Evolutionary conservation across 2,329 filamentous ascomycete species (phyloP), one percentile per base, ranked within the genome.

Genomic region (Diaporthe capsici): DNA sequence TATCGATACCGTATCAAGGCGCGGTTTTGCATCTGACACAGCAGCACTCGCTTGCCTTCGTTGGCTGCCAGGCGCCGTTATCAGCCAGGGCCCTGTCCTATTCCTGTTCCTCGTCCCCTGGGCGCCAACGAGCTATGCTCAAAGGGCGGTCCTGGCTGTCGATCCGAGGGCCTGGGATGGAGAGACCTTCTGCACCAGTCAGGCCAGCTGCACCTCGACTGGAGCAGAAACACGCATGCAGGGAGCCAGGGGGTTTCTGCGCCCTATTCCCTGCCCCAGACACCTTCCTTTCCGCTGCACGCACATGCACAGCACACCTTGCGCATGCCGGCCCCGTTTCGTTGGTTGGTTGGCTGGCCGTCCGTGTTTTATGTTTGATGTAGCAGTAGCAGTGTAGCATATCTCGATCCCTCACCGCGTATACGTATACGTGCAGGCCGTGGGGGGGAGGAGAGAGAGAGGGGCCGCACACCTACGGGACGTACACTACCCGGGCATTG

Each of bases 21-120:
- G 53, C 28, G 63, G 47, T 68, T 68, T 68, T 53, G 44, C 17
- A 68, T 68, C 44, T 68, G 63, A 37, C 63, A 51, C 63, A n/a
- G 22, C 31, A 39, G 25, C 44, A 65, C 63, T 57, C 58, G 61
- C 70, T 34, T 34, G 34, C 34, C 34, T 49, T 58, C 44, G 65
- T 71, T 74, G 73, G 42, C n/a, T 71, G 63, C 42, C 61, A 53
- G 73, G 73, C 73, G 67, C 34, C 57, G 37, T 75, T 71, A 39
- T 71, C 73, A 75, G 73, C 73, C 65, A 63, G 28, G 61, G 60
- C 60, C 60, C 39, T 20, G 58, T 63, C 12, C 31, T 55, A 5
- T 53, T 44, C 42, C n/a, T n/a, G 49, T 44, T 44, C 42, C 51
- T 25, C 3, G 12, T 53, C 22, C 51, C 25, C 55, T 39, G 25